Percentiles rank a stretch among this genome's conserved stretches.
Evolutionary conservation across 2,329 filamentous ascomycete genomes (phyloP).

Genomic region (Hypoxylon rubiginosum): DNA sequence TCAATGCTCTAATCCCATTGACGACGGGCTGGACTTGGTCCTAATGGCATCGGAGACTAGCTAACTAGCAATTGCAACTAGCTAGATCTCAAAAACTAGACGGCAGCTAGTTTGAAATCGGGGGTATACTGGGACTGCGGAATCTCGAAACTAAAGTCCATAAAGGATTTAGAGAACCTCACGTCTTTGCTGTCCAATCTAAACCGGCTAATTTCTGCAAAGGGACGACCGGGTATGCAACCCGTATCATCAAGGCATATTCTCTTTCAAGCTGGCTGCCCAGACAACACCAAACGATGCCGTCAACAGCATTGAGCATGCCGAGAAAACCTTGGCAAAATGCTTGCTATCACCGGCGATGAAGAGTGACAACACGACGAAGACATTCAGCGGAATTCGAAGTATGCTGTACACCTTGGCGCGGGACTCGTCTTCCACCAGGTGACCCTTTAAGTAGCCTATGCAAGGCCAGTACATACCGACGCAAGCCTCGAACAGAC

Average conservation of each 20-base stretch:
- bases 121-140: not conserved
- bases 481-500: slow-evolving; percentile 68
- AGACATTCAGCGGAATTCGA: slow-evolving; percentile 63
- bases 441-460: slow-evolving; percentile 62
- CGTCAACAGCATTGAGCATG: slow-evolving; percentile 48
- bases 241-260: slow-evolving; percentile 41
- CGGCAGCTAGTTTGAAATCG: not conserved
- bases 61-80: not conserved
- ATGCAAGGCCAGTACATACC: slow-evolving; percentile 71
- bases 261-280: slow-evolving; percentile 45
- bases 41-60: not conserved
- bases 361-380: slow-evolving; percentile 59
- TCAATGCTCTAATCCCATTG: not conserved
- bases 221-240: not conserved
- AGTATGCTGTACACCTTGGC: slow-evolving; percentile 69
- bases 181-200: not conserved
- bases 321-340: slow-evolving; percentile 44
- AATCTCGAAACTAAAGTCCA: not conserved
- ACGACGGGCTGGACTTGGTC: not conserved
- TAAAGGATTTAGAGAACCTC: not conserved
- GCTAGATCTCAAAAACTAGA: not conserved
- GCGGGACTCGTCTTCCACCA: slow-evolving; percentile 63
- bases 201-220: not conserved
- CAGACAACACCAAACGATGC: slow-evolving; percentile 46
- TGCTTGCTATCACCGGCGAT: slow-evolving; percentile 57